Evolutionary conservation across 2,329 filamentous ascomycete genomes (phyloP).

Genomic region (Penicillium decumbens): DNA sequence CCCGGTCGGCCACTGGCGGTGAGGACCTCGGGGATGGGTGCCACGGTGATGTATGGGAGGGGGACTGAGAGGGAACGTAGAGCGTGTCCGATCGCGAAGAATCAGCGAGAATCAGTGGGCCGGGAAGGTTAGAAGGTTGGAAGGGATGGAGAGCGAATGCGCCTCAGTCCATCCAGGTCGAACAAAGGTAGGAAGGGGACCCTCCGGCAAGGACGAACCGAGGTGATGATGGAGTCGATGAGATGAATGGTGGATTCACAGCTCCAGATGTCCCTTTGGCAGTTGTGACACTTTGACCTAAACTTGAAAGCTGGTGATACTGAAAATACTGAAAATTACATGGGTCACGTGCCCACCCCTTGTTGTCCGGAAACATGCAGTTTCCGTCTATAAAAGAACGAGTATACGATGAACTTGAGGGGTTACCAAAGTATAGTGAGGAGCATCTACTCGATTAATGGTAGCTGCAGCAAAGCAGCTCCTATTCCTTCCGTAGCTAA

Average conservation of each 20-base stretch:
- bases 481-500: not conserved
- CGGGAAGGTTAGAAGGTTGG: not conserved
- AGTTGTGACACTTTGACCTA: not conserved
- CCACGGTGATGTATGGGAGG: conserved; percentile 30
- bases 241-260: not conserved
- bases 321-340: not conserved
- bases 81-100: conserved; percentile 11
- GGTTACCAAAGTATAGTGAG: not conserved
- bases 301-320: not conserved
- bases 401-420: not conserved
- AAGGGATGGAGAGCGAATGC: conserved; percentile 2
- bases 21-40: conserved; percentile 32
- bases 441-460: not conserved
- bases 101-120: conserved; percentile 4
- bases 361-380: not conserved
- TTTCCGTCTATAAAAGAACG: not conserved
- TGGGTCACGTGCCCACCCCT: not conserved
- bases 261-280: not conserved
- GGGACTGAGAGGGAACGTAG: conserved; percentile 1
- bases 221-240: not conserved
- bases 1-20: conserved; percentile 36
- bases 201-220: not conserved
- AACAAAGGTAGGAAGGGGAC: not conserved
- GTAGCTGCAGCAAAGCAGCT: not conserved
- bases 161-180: not conserved